Conservation (phyloP, 495 filamentous ascomycete genomes). For the Lindgomyces ingoldianus region DNA sequence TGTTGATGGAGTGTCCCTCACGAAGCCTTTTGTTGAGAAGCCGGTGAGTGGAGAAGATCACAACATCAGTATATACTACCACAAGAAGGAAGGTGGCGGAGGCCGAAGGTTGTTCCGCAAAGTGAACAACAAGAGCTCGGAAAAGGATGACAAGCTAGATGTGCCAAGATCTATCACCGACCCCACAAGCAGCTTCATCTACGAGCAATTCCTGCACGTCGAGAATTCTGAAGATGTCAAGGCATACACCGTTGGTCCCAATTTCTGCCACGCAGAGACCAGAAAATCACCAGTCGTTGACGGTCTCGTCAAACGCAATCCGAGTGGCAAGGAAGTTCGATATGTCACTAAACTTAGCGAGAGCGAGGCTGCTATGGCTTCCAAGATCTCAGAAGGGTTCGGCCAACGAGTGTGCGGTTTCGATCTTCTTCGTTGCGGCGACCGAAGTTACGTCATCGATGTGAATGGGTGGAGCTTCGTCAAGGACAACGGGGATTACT, state of each 20-base stretch:
- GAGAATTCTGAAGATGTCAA: slow-evolving; percentile 98
- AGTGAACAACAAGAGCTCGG: slow-evolving; percentile 96
- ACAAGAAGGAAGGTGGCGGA: slow-evolving; percentile 78
- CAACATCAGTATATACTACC: slow-evolving; percentile 97
- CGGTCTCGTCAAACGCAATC: slow-evolving; percentile 91
- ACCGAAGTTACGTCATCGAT: slow-evolving; percentile 95
- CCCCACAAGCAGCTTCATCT: slow-evolving; percentile 78
- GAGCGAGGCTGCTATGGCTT: slow-evolving; percentile 82
- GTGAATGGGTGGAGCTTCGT: slow-evolving; percentile 99
- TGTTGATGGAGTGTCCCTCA: slow-evolving; percentile 78
- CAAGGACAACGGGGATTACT: slow-evolving; percentile 99
- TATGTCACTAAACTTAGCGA: slow-evolving; percentile 83
- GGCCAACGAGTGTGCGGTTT: slow-evolving; percentile 96
- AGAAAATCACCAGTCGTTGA: slow-evolving; percentile 96
- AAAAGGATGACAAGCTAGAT: slow-evolving; percentile 74
- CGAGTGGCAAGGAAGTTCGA: slow-evolving; percentile 93
- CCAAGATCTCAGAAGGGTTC: slow-evolving; percentile 87
- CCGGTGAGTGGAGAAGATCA: slow-evolving; percentile 98
- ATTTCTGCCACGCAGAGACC: slow-evolving; percentile 95
- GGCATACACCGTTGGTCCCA: slow-evolving; percentile 92
- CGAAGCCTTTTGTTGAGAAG: slow-evolving; percentile 97
- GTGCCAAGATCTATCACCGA: slow-evolving; percentile 81
- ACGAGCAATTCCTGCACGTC: slow-evolving; percentile 93
- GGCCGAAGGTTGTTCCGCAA: slow-evolving; percentile 93
- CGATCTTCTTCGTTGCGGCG: slow-evolving; percentile 82